These are phyloP conservation scores for Takashimella koratensis DNA, from an alignment of 1,284 basidiomycete species.

Conservation along the genomic window DNA sequence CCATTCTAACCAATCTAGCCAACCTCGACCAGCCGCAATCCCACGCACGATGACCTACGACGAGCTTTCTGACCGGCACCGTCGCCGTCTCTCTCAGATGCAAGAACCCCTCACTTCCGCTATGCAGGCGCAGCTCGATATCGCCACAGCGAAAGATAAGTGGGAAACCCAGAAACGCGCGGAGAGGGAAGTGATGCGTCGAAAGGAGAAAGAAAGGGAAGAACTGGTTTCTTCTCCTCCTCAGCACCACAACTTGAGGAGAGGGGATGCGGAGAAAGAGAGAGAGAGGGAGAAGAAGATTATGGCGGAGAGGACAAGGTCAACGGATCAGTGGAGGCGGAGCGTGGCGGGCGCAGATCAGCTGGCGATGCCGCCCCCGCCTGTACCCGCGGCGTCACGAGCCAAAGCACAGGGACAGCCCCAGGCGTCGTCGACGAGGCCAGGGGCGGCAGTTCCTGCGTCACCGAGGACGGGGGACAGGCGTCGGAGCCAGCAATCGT, in stretches of 20 bases:
- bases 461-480: background rate
- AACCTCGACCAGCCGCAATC: background rate
- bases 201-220: constrained; percentile 12
- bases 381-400: background rate
- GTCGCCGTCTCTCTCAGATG: constrained; percentile 36
- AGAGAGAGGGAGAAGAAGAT: background rate
- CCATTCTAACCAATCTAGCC: background rate
- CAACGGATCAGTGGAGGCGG: constrained; percentile 36
- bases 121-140: constrained; percentile 33
- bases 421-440: background rate
- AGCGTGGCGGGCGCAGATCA: constrained; percentile 14
- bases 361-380: background rate
- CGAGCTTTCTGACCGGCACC: constrained; percentile 45
- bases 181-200: constrained; percentile 25
- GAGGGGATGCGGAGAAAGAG: background rate
- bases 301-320: constrained; percentile 14
- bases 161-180: constrained; percentile 27
- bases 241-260: background rate
- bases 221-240: background rate
- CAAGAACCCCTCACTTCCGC: constrained; percentile 40
- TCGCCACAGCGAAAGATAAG: constrained; percentile 27
- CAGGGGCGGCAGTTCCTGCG: background rate
- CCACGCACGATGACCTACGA: constrained; percentile 40
- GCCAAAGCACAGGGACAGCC: background rate
- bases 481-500: background rate